Evolutionary conservation across 441 rosid genomes (phyloP).

Genomic region (Corymbia calophylla): DNA sequence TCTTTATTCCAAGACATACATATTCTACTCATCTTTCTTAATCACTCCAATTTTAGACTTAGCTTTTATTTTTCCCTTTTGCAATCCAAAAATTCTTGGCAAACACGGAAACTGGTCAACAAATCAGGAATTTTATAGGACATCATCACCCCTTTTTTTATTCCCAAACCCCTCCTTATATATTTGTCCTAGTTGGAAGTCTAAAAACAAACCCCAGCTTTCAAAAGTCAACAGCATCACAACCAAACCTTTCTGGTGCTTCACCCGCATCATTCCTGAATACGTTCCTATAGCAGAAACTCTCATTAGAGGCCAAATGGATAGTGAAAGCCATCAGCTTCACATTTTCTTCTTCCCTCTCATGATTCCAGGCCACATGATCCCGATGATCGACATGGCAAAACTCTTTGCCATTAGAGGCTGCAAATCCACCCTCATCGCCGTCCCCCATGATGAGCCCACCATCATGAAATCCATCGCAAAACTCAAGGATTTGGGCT

Average conservation of each 20-base stretch:
- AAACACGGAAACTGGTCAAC: background rate
- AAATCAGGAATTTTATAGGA: too few species aligned
- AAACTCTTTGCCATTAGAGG: background rate
- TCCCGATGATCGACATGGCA: background rate
- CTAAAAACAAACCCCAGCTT: background rate
- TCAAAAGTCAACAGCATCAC: background rate
- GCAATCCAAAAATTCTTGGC: background rate
- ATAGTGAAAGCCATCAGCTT: background rate
- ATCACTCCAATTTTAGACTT: background rate
- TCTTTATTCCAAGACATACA: too few species aligned
- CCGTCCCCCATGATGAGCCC: background rate
- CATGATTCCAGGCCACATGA: background rate
- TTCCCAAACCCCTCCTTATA: background rate
- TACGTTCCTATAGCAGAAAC: background rate
- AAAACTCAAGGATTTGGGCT: background rate
- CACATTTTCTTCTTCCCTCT: background rate
- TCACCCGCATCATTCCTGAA: background rate
- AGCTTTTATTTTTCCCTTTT: background rate
- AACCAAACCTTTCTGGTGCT: background rate
- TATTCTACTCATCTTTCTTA: background rate
- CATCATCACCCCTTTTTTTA: background rate
- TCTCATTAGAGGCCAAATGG: background rate
- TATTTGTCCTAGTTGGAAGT: background rate
- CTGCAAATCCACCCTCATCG: background rate
- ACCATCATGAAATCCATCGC: background rate